Percentiles rank a stretch among this genome's conserved stretches.
Conservation (phyloP, 1,139 yeast genomes). For the Spathaspora jeffriesii region DNA sequence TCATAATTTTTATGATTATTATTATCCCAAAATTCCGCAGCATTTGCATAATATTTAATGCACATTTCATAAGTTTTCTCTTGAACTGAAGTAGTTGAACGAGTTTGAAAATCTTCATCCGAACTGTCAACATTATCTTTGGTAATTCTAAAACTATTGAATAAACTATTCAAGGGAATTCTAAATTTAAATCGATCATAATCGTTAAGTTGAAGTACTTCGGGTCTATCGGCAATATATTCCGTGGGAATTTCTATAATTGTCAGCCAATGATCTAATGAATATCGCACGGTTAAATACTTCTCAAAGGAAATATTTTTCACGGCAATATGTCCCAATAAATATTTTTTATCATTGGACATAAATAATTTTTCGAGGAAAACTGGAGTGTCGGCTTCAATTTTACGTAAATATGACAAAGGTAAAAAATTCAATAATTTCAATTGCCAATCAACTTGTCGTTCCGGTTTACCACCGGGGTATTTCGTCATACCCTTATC, state of each 20-base stretch:
- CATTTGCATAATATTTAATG: slow-evolving; percentile 52
- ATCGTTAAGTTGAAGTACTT: slow-evolving; percentile 45
- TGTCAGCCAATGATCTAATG: slow-evolving; percentile 74
- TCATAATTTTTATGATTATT: slow-evolving; percentile 60
- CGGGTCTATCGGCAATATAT: slow-evolving; percentile 63
- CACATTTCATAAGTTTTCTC: slow-evolving; percentile 48
- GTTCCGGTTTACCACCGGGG: slow-evolving; percentile 16
- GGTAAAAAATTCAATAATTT: slow-evolving; percentile 47
- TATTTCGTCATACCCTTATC: slow-evolving; percentile 21
- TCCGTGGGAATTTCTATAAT: slow-evolving; percentile 67
- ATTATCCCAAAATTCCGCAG: slow-evolving; percentile 77
- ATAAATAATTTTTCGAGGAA: slow-evolving; percentile 68
- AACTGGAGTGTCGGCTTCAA: slow-evolving; percentile 43
- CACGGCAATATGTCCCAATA: slow-evolving; percentile 78
- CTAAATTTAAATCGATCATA: slow-evolving; percentile 64
- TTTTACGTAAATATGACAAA: slow-evolving; percentile 36
- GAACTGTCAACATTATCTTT: slow-evolving; percentile 11
- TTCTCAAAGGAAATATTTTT: slow-evolving; percentile 69
- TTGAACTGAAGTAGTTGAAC: slow-evolving; percentile 9
- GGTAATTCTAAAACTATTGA: slow-evolving; percentile 27
- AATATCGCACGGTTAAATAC: slow-evolving; percentile 60
- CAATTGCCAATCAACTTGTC: slow-evolving; percentile 48
- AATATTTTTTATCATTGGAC: slow-evolving; percentile 52
- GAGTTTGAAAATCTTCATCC: slow-evolving; percentile 6
- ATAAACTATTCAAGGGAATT: slow-evolving; percentile 44